Evolutionary conservation across 2,329 filamentous ascomycete species (phyloP).

Genomic region (Aspergillus clavatus): DNA sequence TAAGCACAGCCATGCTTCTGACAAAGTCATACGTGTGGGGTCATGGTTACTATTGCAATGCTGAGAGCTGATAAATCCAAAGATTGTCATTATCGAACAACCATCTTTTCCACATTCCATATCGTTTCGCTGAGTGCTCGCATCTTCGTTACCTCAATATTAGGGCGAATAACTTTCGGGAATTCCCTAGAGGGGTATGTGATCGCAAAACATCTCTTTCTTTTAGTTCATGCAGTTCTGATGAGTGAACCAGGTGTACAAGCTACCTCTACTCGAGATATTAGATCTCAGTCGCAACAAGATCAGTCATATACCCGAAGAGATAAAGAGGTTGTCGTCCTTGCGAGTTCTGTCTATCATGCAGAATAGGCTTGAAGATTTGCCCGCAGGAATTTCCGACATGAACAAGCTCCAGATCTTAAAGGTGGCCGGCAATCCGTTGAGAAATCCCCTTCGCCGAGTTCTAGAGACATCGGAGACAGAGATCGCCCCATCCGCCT

Average conservation of each 20-base stretch:
- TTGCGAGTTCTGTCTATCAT: conserved; percentile 85
- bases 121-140: conserved; percentile 45
- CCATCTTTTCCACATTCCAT: conserved; percentile 46
- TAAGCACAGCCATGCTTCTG: conserved; percentile 21
- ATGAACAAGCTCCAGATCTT: conserved; percentile 86
- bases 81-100: conserved; percentile 49
- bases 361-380: conserved; percentile 77
- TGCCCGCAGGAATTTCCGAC: conserved; percentile 79
- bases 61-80: conserved; percentile 20
- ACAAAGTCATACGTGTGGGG: background rate
- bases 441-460: conserved; percentile 71
- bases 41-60: background rate
- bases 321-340: conserved; percentile 74
- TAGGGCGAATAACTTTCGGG: conserved; percentile 47
- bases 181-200: conserved; percentile 62
- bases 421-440: conserved; percentile 83
- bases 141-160: conserved; percentile 49
- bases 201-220: background rate
- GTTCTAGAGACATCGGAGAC: conserved; percentile 62
- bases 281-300: conserved; percentile 88
- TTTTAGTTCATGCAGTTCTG: conserved; percentile 4
- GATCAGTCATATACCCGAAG: conserved; percentile 69
- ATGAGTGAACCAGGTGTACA: conserved; percentile 62
- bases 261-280: conserved; percentile 82
- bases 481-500: conserved; percentile 53